Conservation (phyloP, 2,329 filamentous ascomycete genomes). For the Aaosphaeria pasadenensis region DNA sequence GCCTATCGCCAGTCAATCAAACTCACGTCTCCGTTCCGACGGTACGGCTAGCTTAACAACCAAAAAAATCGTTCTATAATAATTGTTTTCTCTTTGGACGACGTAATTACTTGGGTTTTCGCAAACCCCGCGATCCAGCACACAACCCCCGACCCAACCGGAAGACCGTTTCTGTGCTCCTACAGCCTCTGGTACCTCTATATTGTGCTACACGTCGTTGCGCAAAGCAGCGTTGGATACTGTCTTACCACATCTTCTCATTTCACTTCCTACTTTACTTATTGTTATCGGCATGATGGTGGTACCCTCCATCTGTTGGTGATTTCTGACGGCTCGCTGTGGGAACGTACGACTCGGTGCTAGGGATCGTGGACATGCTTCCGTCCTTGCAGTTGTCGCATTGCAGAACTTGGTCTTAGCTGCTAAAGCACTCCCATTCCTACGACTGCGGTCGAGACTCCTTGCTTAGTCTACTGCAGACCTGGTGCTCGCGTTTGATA, state of each 20-base stretch:
- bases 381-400: slow-evolving; percentile 8
- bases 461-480: slow-evolving; percentile 4
- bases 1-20: no score
- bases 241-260: neutral
- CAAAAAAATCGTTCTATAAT: no score
- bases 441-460: slow-evolving; percentile 2
- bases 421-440: neutral
- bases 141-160: no score
- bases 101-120: no score
- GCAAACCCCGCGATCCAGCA: no score
- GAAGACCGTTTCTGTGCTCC: slow-evolving; percentile 2
- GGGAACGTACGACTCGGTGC: slow-evolving; percentile 8
- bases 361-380: slow-evolving; percentile 8
- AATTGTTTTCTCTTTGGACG: no score
- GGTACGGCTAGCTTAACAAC: no score
- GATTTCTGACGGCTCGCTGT: slow-evolving; percentile 9
- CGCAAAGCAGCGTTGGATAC: slow-evolving; percentile 15
- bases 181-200: slow-evolving; percentile 6
- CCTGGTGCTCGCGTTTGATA: slow-evolving; percentile 4
- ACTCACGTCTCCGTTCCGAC: no score
- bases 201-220: slow-evolving; percentile 16
- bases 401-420: slow-evolving; percentile 4
- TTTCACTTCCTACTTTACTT: neutral
- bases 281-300: slow-evolving; percentile 3
- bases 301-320: slow-evolving; percentile 6